These are phyloP conservation scores for Globisporangium polare DNA, from an alignment of 352 stramenopile species.

Conservation along the genomic window DNA sequence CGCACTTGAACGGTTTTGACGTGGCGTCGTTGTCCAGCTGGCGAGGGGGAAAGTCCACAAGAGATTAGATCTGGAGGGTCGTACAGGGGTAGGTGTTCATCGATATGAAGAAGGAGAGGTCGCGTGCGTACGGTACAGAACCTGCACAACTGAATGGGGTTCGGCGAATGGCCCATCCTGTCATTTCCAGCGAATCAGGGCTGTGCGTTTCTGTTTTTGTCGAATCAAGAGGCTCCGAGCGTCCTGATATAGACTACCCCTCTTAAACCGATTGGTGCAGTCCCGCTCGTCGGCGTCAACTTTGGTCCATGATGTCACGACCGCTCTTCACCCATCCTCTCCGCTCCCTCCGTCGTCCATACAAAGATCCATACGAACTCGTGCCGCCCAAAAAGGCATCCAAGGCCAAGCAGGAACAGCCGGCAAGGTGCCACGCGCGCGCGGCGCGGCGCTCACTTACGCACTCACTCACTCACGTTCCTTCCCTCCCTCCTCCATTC, in stretches of 20 bases:
- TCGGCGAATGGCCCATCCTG: not conserved
- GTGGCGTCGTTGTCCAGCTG: not conserved
- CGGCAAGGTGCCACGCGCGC: not conserved
- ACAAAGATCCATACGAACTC: conserved; percentile 9
- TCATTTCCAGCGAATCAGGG: no score
- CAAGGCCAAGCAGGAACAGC: not conserved
- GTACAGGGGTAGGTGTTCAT: not conserved
- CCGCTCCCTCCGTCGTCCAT: not conserved
- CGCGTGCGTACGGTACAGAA: not conserved
- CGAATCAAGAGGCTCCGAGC: no score
- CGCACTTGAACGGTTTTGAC: not conserved
- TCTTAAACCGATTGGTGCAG: not conserved
- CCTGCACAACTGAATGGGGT: not conserved
- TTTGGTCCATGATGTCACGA: not conserved
- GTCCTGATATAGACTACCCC: no score
- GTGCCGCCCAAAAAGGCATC: not conserved
- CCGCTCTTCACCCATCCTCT: conserved; percentile 2
- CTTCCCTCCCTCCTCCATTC: conserved; percentile 3
- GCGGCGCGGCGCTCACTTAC: no score
- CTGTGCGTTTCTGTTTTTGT: no score
- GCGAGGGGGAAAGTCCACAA: no score
- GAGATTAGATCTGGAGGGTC: no score
- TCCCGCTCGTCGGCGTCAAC: not conserved
- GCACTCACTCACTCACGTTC: no score
- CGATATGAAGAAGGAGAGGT: not conserved